Base-by-base conservation (phyloP, 2,329 filamentous ascomycete species). In the Parascedosporium putredinis region DNA sequence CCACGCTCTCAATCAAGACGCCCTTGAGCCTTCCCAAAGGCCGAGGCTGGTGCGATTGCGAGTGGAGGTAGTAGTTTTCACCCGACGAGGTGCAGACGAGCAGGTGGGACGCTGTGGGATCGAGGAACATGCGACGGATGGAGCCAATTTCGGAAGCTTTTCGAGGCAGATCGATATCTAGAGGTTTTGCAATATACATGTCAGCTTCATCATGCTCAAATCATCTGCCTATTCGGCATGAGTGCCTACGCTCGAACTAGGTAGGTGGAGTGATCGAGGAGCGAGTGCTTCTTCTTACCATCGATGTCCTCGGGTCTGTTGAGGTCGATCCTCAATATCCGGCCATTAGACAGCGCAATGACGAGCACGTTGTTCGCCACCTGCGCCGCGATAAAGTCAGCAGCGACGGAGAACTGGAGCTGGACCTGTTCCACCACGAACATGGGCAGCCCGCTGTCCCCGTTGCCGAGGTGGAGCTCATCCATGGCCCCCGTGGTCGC, bases 11-110 rank as follows among this genome's bases (percentile, higher is more conserved):
- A 52, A 98, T 88, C 7, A 81, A 75, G 12, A 96, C 88, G 24
- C 88, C 88, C 58, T 91, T 91, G 49, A 98, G 69, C 51, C 88
- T 79, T 12, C 85, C 82, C 31, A 98, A 73, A 6, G 84, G 78
- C 55, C 93, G 88, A 2, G 91, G 89, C 56, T 90, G 85, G 57
- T 88, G 85, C 29, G 90, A 93, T 64, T 97, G 91, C 9, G 89
- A 91, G 65, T 98, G 93, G 8, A 98, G 84, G 67, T 98, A 98
- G 72, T 90, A 98, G 69, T 95, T 97, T 67, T 98, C 93, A 63
- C 89, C 89, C 36, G 89, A 79, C 4, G 88, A 85, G 3, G 93
- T 98, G 63, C 86, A 89, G 57, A 98, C 82, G 55, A 98, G 79
- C 24, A 98, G 74, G 69, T 98, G 93, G 5, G 89, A 96, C 24